phyloP scores from a whole-genome alignment of 2,329 filamentous ascomycete species.

The Fusarium torulosum region DNA sequence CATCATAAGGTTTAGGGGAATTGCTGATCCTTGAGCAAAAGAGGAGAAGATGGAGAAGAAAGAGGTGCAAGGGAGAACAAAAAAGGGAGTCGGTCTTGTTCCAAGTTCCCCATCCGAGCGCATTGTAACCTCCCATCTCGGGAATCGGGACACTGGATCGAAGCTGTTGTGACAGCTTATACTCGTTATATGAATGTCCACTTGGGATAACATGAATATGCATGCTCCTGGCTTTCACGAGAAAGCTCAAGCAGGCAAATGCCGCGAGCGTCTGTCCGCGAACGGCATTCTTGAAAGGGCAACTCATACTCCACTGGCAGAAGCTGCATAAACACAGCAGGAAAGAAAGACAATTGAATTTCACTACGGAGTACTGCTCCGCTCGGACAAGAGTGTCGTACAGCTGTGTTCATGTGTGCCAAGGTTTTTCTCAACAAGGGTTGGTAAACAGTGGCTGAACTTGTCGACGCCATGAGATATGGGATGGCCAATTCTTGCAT shows the following conservation, averaged over 20 bases:
- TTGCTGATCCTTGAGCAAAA: slow-evolving; percentile 29
- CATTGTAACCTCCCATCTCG: slow-evolving; percentile 29
- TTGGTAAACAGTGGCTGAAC: slow-evolving; percentile 8
- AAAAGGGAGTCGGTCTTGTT: slow-evolving; percentile 9
- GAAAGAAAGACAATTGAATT: slow-evolving; percentile 24
- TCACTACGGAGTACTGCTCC: slow-evolving; percentile 10
- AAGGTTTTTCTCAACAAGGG: slow-evolving; percentile 14
- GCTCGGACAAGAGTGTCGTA: slow-evolving; percentile 20
- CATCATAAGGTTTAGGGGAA: slow-evolving; percentile 43
- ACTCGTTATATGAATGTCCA: slow-evolving; percentile 13
- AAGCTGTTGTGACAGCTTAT: slow-evolving; percentile 28
- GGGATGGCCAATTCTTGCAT: slow-evolving; percentile 28
- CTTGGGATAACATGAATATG: slow-evolving; percentile 14
- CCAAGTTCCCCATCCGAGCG: slow-evolving; percentile 18
- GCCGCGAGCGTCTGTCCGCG: slow-evolving; percentile 28
- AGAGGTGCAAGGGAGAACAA: slow-evolving; percentile 36
- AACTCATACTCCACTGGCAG: neutral
- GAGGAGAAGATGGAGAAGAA: slow-evolving; percentile 12
- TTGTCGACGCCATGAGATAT: slow-evolving; percentile 10
- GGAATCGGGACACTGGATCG: slow-evolving; percentile 4
- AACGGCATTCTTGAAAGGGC: slow-evolving; percentile 6
- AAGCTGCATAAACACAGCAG: slow-evolving; percentile 20
- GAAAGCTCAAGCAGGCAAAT: slow-evolving; percentile 34
- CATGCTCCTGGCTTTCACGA: slow-evolving; percentile 24
- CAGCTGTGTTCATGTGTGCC: slow-evolving; percentile 12